Evolutionary conservation across 129 eudicot genomes (phyloP).

Genomic region (Flaveria brownii): DNA sequence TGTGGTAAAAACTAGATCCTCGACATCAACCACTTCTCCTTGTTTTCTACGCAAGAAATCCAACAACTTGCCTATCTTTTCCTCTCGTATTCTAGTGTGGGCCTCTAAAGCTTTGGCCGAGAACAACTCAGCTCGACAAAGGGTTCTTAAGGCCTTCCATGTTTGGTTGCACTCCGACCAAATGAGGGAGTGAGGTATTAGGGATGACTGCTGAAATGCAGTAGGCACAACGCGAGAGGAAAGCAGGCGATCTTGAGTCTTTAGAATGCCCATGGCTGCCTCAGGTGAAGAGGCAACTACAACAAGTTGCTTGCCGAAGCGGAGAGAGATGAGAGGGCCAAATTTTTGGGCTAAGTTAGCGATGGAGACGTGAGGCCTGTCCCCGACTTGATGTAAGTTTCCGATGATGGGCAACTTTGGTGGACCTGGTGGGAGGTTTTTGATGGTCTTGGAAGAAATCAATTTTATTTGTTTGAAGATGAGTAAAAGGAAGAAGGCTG

Average conservation of each 20-base stretch:
- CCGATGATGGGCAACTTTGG: conserved; percentile 3
- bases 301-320: neutral
- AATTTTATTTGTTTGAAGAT: neutral
- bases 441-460: neutral
- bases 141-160: neutral
- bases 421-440: neutral
- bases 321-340: neutral
- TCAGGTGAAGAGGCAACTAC: conserved; percentile 5
- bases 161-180: neutral
- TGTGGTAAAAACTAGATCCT: conserved; percentile 1
- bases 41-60: neutral
- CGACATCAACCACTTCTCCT: neutral
- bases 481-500: neutral
- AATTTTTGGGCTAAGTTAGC: neutral
- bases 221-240: neutral
- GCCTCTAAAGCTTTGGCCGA: conserved; percentile 5
- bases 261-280: neutral
- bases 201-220: conserved; percentile 1
- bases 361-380: neutral
- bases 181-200: neutral
- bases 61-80: neutral
- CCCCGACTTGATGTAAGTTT: conserved; percentile 3
- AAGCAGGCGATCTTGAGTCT: neutral
- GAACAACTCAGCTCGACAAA: neutral
- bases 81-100: neutral